Base-by-base conservation (phyloP, 208 protist species). In the Eutreptiella sp. region DNA sequence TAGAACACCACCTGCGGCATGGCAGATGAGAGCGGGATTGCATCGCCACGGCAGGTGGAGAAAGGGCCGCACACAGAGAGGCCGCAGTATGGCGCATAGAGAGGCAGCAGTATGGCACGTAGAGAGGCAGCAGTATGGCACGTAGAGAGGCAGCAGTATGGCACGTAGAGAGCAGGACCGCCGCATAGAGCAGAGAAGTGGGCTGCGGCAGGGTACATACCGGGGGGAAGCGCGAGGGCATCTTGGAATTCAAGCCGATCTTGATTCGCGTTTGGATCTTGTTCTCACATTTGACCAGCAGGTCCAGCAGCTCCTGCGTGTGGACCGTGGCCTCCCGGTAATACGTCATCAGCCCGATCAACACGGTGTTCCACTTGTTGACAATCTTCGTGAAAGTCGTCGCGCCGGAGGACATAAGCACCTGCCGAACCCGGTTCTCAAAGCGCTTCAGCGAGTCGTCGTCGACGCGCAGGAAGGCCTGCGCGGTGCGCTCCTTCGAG, bases 261-360 rank as follows among this genome's bases (percentile, higher is more conserved):
- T 99, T 99, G 60, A 99, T 90, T 39, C 97, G 86, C 9, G 96
- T 99, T 85, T 99, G 97, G 80, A 99, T 99, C 70, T 99, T 97
- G 81, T 99, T 99, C 78, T 99, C 98, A 60, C 94, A 98, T 71
- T 96, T 95, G 32, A 99, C 97, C 3, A 99, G 81, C 32, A 99
- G 74, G 50, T 98, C 93, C 31, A 99, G 90, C 57, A 99, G 80
- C 77, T 97, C 93, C 62, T 90, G 84, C 4, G 91, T 95, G 34
- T 95, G 83, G 31, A 97, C 77, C 33, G 97, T 94, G 21, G 98
- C 97, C 80, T 99, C 98, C 63, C 98, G 81, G 80, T 94, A 99
- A 82, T 99, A 99, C 4, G 97, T 97, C 69, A 99, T 97, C 31
- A 99, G 83, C 53, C 97, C 93, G 45, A 99, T 99, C 11, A 99